Evolutionary conservation across 192 early-diverging fungal species (phyloP), one percentile per base, ranked within the genome.

Genomic region (Backusella morwellensis): DNA sequence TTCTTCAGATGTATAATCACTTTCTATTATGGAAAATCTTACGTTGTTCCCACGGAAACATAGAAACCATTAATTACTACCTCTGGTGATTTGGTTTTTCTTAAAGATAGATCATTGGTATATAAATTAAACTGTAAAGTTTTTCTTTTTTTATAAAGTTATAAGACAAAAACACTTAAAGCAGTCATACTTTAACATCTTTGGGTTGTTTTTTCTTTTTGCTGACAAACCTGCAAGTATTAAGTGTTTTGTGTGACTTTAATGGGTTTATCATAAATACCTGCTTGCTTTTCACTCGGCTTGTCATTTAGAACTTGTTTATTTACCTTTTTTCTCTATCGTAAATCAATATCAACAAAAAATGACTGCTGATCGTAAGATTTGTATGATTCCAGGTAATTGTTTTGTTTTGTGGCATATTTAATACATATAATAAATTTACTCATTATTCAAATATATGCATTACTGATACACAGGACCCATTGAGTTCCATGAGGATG

Each of bases 381-480:
- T 97, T 63, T 96, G 95, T 90, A 96, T 98, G 91, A 98, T 98
- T 83, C 96, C 96, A 42, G 95, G 91, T 91, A 86, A 79, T 67
- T 67, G 17, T 12, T 40, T 23, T 47, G 11, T 34, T 34, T 34
- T 68, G 41, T 29, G 17, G 11, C 15, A 54, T 3, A 35, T 19
- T 14, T 59, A 70, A 73, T 34, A 32, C 19, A 73, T 38, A 32
- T n/a, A 7, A 32, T 11, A 35, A 68, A 68, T 32, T 19, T 34
- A 35, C 17, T 15, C 9, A 68, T 35, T 35, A 15, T 44, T 68
- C 34, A 35, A 68, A 68, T 2, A n/a, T 34, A 35, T 34, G 15
- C 29, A 11, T 1, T 34, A 26, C 38, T 1, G 6, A 66, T 29
- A 35, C 14, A 32, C 76, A 92, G 94, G 97, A 35, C 96, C 97